Percentiles rank a stretch among this genome's conserved stretches.
These are phyloP conservation scores for Pythium sp. DNA, from an alignment of 352 stramenopile genomes.

Conservation along the genomic window DNA sequence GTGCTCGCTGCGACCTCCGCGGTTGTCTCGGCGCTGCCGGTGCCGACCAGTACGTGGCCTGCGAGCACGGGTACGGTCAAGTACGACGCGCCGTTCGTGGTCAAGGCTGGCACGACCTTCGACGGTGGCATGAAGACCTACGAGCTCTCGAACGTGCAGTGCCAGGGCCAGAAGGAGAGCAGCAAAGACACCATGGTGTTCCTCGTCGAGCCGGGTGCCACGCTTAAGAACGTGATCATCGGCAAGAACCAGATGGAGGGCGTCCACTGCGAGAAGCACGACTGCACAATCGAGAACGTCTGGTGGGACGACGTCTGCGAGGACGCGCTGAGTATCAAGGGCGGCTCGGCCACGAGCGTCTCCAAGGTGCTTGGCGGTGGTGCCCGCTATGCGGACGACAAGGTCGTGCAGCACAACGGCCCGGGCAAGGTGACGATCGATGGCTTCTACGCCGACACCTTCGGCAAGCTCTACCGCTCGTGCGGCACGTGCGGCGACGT, in stretches of 20 bases:
- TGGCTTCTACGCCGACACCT: constrained; percentile 28
- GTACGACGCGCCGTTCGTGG: constrained; percentile 14
- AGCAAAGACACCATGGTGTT: constrained; percentile 21
- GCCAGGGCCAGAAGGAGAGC: constrained; percentile 21
- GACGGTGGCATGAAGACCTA: constrained; percentile 39
- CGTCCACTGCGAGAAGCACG: constrained; percentile 27
- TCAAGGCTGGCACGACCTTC: constrained; percentile 23
- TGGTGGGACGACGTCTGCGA: constrained; percentile 35
- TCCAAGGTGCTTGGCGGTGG: constrained; percentile 25
- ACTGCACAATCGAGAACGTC: constrained; percentile 33
- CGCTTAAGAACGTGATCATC: constrained; percentile 34
- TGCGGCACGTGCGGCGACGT: constrained; percentile 28
- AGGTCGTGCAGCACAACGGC: constrained; percentile 32
- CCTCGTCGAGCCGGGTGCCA: constrained; percentile 27
- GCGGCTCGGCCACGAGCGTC: constrained; percentile 22
- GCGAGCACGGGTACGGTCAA: constrained; percentile 20
- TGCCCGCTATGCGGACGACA: constrained; percentile 28
- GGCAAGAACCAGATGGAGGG: constrained; percentile 29
- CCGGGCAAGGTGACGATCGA: constrained; percentile 27
- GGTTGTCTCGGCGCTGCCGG: constrained; percentile 4
- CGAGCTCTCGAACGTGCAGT: constrained; percentile 23
- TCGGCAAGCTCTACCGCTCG: constrained; percentile 34
- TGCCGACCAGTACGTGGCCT: constrained; percentile 26
- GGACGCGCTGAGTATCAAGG: constrained; percentile 29
- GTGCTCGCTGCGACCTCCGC: neutral